Percentiles rank a stretch among this genome's conserved stretches.
Evolutionary conservation across 2,329 filamentous ascomycete species (phyloP).

Genomic region (Phoma herbarum): DNA sequence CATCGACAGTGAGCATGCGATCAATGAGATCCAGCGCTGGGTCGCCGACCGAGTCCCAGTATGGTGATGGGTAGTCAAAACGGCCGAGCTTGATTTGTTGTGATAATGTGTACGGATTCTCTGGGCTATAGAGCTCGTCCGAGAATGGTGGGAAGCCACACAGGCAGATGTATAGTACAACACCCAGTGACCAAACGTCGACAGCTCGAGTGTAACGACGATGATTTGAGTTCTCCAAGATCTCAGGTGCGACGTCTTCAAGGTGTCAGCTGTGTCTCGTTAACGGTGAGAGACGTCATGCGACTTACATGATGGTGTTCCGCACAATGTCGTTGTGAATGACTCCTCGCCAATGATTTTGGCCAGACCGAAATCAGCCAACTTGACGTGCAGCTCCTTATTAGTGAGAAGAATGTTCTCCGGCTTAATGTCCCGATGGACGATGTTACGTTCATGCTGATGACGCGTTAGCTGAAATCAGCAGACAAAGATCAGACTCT

Average conservation of each 20-base stretch:
- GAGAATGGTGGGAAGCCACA: constrained; percentile 98
- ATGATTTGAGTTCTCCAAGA: constrained; percentile 80
- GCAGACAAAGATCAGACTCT: not conserved
- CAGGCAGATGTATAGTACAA: constrained; percentile 95
- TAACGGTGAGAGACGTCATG: not conserved
- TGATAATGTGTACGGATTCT: constrained; percentile 86
- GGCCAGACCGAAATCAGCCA: constrained; percentile 95
- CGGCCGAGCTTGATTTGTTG: constrained; percentile 89
- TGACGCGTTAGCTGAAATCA: constrained; percentile 37
- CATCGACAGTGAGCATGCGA: constrained; percentile 89
- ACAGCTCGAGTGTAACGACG: constrained; percentile 94
- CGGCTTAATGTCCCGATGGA: constrained; percentile 97
- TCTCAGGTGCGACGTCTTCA: constrained; percentile 88
- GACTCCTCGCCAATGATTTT: constrained; percentile 99
- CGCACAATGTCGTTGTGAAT: constrained; percentile 94
- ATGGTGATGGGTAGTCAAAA: constrained; percentile 95
- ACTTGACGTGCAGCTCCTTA: constrained; percentile 84
- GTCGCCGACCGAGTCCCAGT: constrained; percentile 91
- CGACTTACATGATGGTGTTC: constrained; percentile 81
- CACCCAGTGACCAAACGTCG: constrained; percentile 96
- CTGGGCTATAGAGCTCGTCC: constrained; percentile 81
- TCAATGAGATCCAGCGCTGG: constrained; percentile 93
- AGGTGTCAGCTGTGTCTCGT: constrained; percentile 39
- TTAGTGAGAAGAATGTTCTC: constrained; percentile 94
- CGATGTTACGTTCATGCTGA: constrained; percentile 95